These are phyloP conservation scores for Apiotrichum gracile DNA, from an alignment of 1,284 basidiomycete species.

Conservation along the genomic window DNA sequence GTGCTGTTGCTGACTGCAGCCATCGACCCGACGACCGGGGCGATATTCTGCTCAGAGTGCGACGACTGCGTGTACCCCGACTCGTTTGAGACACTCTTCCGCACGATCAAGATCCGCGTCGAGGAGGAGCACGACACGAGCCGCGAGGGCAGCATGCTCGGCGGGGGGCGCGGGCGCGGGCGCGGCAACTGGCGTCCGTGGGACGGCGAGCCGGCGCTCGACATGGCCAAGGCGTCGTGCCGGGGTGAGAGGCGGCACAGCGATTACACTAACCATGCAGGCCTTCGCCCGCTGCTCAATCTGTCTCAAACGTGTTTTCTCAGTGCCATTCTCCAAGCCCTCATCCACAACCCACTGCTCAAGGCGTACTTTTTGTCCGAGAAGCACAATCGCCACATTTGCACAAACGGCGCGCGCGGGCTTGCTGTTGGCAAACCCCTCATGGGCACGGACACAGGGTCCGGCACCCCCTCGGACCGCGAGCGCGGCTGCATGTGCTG, in stretches of 20 bases:
- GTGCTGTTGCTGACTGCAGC: conserved; percentile 44
- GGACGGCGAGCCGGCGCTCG: conserved; percentile 11
- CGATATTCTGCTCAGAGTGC: conserved; percentile 57
- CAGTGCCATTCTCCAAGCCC: conserved; percentile 86
- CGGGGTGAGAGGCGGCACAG: conserved; percentile 20
- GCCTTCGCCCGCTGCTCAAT: conserved; percentile 79
- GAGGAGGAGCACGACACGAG: conserved; percentile 56
- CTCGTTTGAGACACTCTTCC: conserved; percentile 48
- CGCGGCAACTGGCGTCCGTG: conserved; percentile 32
- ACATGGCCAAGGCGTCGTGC: conserved; percentile 19
- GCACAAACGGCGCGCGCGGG: conserved; percentile 29
- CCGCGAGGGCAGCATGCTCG: conserved; percentile 53
- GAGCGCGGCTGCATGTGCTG: conserved; percentile 78
- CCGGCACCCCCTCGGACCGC: conserved; percentile 25
- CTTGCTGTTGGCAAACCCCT: conserved; percentile 31
- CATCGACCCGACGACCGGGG: conserved; percentile 56
- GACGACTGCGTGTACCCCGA: conserved; percentile 57
- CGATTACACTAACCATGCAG: conserved; percentile 45
- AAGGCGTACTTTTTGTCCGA: conserved; percentile 87
- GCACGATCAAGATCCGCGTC: conserved; percentile 46
- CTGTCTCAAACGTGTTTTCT: conserved; percentile 88
- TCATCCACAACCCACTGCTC: conserved; percentile 85
- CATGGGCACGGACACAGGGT: conserved; percentile 4
- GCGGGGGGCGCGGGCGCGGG: conserved; percentile 36
- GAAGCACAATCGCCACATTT: conserved; percentile 42